A percentile compares a stretch with the other conserved stretches of the same genome.
These are phyloP conservation scores for Gloeopeniophorella convolvens DNA, from an alignment of 768 basidiomycete species.

Conservation along the genomic window DNA sequence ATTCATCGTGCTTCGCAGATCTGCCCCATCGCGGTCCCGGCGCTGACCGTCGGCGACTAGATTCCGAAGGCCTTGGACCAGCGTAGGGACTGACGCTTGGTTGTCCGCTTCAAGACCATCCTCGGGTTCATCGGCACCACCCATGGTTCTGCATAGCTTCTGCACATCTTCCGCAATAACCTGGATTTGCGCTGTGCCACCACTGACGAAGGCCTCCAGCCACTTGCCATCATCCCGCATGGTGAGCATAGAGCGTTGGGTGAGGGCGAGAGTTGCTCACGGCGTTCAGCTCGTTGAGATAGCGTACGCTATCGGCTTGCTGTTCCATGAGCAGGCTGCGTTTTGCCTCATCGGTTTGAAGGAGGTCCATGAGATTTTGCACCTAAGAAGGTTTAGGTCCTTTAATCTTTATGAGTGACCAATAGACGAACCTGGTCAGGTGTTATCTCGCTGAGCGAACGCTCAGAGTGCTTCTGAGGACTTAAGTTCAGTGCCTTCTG, in stretches of 20 bases:
- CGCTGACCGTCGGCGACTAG: slow-evolving; percentile 31
- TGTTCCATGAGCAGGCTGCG: slow-evolving; percentile 49
- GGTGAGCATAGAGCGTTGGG: too few relatives aligned
- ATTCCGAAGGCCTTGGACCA: slow-evolving; percentile 32
- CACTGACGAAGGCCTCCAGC: slow-evolving; percentile 78
- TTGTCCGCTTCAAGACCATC: slow-evolving; percentile 19
- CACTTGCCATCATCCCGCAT: slow-evolving; percentile 59
- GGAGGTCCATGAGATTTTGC: slow-evolving; percentile 39
- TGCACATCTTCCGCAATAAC: slow-evolving; percentile 53
- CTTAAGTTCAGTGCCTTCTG: too few relatives aligned
- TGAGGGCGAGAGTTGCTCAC: slow-evolving; percentile 33
- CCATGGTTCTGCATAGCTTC: slow-evolving; percentile 50
- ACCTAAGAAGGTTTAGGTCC: too few relatives aligned
- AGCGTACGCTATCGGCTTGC: slow-evolving; percentile 69
- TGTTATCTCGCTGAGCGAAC: too few relatives aligned
- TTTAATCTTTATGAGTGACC: too few relatives aligned
- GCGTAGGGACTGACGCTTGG: slow-evolving; percentile 21
- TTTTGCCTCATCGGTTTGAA: slow-evolving; percentile 43
- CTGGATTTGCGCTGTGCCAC: slow-evolving; percentile 68
- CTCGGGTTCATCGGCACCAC: slow-evolving; percentile 25
- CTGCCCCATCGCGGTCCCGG: slow-evolving; percentile 28
- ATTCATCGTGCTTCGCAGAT: slow-evolving; percentile 31
- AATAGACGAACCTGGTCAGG: too few relatives aligned
- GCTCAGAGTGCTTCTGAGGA: background rate
- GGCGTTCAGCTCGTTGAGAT: slow-evolving; percentile 70